Evolutionary conservation across 192 early-diverging fungal species (phyloP).

Genomic region (Thoreauomyces humboldtii): DNA sequence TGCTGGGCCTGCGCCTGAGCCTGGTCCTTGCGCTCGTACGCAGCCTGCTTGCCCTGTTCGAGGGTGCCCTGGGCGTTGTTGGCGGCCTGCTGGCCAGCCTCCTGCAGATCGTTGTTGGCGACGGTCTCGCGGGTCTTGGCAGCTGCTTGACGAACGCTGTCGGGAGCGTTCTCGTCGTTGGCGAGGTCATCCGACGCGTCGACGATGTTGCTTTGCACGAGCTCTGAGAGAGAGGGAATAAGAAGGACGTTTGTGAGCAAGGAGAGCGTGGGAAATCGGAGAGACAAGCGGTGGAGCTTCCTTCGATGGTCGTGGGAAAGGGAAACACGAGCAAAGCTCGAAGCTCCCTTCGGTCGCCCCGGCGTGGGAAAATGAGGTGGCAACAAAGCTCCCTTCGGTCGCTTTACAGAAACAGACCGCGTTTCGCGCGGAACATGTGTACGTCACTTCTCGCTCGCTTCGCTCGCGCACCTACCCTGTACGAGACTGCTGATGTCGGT

Average conservation of each 20-base stretch:
- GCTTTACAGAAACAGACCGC: no score
- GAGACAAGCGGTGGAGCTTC: no score
- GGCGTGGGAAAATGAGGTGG: no score
- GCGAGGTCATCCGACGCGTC: slow-evolving; percentile 25
- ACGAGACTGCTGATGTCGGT: slow-evolving; percentile 40
- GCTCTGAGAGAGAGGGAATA: slow-evolving; percentile 1
- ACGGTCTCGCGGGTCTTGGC: slow-evolving; percentile 26
- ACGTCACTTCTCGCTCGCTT: no score
- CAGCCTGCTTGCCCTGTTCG: slow-evolving; percentile 3
- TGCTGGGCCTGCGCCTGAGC: neutral
- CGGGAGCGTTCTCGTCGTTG: slow-evolving; percentile 27
- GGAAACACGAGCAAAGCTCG: no score
- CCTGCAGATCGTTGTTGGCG: slow-evolving; percentile 27
- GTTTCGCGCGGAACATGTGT: no score
- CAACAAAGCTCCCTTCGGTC: no score
- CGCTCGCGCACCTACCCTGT: slow-evolving; percentile 19
- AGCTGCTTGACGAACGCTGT: slow-evolving; percentile 13
- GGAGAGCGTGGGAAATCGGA: no score
- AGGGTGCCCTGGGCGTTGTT: slow-evolving; percentile 16
- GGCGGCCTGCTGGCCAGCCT: slow-evolving; percentile 14
- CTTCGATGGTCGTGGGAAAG: no score
- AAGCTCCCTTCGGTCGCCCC: no score
- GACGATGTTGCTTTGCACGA: slow-evolving; percentile 12
- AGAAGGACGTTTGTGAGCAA: neutral
- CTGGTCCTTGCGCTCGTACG: slow-evolving; percentile 2